Conservation (phyloP, 768 basidiomycete genomes). For the Phanerochaete carnosa region DNA sequence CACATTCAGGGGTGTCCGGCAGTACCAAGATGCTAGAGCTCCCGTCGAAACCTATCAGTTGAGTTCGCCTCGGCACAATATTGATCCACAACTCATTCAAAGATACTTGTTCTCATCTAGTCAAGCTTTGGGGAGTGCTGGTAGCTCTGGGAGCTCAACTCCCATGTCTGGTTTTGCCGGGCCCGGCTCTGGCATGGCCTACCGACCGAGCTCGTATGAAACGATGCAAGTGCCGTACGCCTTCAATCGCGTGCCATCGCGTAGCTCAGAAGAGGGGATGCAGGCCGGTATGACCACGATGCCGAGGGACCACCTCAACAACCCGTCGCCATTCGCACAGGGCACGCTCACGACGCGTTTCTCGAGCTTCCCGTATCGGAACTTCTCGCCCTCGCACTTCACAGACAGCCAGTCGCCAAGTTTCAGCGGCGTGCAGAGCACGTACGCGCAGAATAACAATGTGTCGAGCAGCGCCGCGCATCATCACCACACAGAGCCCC, state of each 20-base stretch:
- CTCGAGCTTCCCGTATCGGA: constrained; percentile 21
- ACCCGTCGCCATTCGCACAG: constrained; percentile 6
- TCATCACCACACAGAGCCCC: neutral
- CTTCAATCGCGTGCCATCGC: neutral
- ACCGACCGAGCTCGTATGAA: neutral
- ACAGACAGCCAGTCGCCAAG: constrained; percentile 2
- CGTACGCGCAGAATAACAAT: neutral
- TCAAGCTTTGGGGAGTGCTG: neutral
- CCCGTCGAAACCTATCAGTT: neutral
- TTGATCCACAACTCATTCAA: neutral
- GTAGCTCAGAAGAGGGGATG: too few species aligned
- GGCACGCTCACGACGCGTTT: constrained; percentile 15
- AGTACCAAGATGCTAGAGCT: neutral
- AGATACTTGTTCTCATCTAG: neutral
- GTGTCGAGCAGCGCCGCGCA: neutral
- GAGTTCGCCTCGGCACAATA: neutral
- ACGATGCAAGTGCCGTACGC: neutral
- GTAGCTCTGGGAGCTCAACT: neutral
- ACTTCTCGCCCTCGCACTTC: constrained; percentile 22
- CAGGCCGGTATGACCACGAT: neutral
- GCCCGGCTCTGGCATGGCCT: neutral
- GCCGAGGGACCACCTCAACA: neutral
- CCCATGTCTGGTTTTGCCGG: neutral
- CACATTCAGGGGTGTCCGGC: neutral
- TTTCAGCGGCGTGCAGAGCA: neutral